Conservation (phyloP, 306 rosid species). For the Psophocarpus tetragonolobus region DNA sequence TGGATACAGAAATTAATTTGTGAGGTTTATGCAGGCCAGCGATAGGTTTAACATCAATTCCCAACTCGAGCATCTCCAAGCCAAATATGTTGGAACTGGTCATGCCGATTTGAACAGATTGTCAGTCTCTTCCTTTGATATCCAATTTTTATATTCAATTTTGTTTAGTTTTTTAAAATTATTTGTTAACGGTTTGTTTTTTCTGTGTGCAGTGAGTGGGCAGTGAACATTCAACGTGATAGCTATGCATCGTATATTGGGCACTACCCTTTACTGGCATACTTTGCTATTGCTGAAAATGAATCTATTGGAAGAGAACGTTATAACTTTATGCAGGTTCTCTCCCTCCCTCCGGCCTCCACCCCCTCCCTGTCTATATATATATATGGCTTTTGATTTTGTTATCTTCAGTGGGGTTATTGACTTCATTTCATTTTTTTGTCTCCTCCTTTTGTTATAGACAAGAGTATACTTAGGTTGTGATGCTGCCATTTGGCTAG, state of each 20-base stretch:
- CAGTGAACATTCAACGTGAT: slow-evolving; percentile 95
- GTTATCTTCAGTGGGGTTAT: not conserved
- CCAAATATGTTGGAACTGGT: slow-evolving; percentile 96
- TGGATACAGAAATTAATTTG: not conserved
- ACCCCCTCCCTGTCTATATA: no score
- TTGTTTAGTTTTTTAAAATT: not conserved
- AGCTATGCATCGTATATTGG: slow-evolving; percentile 95
- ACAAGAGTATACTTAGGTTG: not conserved
- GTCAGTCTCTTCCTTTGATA: slow-evolving; percentile 39
- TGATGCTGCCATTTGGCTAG: not conserved
- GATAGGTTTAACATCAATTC: slow-evolving; percentile 97
- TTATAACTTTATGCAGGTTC: slow-evolving; percentile 90
- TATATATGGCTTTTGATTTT: no score
- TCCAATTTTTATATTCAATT: not conserved
- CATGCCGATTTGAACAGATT: slow-evolving; percentile 93
- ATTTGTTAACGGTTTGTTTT: not conserved
- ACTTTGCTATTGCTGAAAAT: slow-evolving; percentile 87
- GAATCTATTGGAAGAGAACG: slow-evolving; percentile 95
- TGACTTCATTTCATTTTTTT: not conserved
- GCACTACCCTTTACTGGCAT: slow-evolving; percentile 75
- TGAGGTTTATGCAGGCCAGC: slow-evolving; percentile 64
- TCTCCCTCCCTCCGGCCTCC: not conserved
- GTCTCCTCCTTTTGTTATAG: not conserved
- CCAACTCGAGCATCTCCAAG: slow-evolving; percentile 92
- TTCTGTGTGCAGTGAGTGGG: slow-evolving; percentile 73